Base-by-base conservation (phyloP, 1,284 basidiomycete genomes). In the Ustilago trichophora region DNA sequence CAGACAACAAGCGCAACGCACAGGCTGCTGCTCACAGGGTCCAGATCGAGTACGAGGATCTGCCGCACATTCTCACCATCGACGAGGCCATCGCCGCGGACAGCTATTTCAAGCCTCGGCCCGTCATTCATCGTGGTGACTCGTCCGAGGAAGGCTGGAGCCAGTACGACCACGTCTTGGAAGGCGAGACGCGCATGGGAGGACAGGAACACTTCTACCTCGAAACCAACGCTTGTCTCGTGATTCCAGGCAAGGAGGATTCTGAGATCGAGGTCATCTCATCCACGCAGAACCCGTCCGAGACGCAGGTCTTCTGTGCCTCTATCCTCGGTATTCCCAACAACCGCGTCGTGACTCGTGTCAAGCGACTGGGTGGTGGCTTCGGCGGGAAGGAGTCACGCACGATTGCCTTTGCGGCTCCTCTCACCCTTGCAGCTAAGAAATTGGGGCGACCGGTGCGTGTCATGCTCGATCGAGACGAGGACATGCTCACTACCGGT, bases 301-400 rank as follows among this genome's bases (percentile, higher is more conserved):
- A 82, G 42, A 82, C 81, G 6, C 82, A 83, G 45, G 73, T 74
- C 6, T 80, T 78, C 55, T 77, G 78, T 26, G 77, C 81, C 1
- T 75, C 77, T 15, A 76, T 80, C 8, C 74, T 80, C 11, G 80
- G 80, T 11, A 75, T 82, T 5, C 78, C 81, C 19, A 71, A 75
- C 34, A 83, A 82, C 41, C 75, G 82, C 11, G 68, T 82, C 19
- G 67, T 76, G 12, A 72, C 75, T 4, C 68, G 75, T 12, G 67
- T 67, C 33, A 82, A 82, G 67, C 75, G 82, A 4, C 47, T 82
- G 16, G 82, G 82, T 6, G 82, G 82, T 18, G 82, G 81, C 0
- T 83, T 82, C 25, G 82, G 82, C 2, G 82, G 82, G 6, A 82
- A 82, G 34, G 82, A 83, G 56, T 69, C 69, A 10, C 64, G 74